Evolutionary conservation across 2,329 filamentous ascomycete genomes (phyloP), one percentile per base, ranked within the genome.

Genomic region (Thelonectria discophora): DNA sequence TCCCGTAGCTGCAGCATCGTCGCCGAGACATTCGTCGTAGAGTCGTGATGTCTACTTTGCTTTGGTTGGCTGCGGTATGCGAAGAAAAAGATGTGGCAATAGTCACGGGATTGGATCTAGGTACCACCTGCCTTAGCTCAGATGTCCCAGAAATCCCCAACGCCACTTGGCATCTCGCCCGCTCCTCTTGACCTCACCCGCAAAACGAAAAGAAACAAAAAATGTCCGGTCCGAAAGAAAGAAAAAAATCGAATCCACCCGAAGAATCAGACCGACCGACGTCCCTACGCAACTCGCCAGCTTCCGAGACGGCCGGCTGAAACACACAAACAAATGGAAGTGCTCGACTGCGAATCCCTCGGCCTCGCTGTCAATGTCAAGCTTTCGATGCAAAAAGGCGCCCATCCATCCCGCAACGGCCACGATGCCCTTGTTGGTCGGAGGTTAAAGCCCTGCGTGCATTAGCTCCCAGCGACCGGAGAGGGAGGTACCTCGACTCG

Each of bases 371-470:
- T 12, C 40, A 34, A 37, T 45, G 47, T 49, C 52, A 39, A 47
- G 60, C 52, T 66, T 49, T 13, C 9, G 9, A 34, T 24, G 24
- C 54, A 45, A 39, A 37, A 55, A 65, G 58, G 46, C 52, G 43
- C 46, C 58, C 20, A 58, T 42, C 65, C 64, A 62, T 68, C 56
- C 53, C 53, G 51, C 55, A 61, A 34, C 60, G 58, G 62, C 62
- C 68, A 67, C 63, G 66, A 69, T 52, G 55, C 58, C 64, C 66
- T 58, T 59, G 40, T 53, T 27, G 43, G 63, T 63, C 64, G 58
- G 60, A 65, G 58, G 57, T 63, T 63, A 56, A 65, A 62, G 55
- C 64, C 65, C 58, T 70, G 64, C 53, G 60, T 50, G 68, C 66
- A 71, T 71, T 70, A 70, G 68, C 66, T 59, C 63, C 32, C 53